These are phyloP conservation scores for Fonsecaea pedrosoi DNA, from an alignment of 2,329 filamentous ascomycete species.

Conservation along the genomic window DNA sequence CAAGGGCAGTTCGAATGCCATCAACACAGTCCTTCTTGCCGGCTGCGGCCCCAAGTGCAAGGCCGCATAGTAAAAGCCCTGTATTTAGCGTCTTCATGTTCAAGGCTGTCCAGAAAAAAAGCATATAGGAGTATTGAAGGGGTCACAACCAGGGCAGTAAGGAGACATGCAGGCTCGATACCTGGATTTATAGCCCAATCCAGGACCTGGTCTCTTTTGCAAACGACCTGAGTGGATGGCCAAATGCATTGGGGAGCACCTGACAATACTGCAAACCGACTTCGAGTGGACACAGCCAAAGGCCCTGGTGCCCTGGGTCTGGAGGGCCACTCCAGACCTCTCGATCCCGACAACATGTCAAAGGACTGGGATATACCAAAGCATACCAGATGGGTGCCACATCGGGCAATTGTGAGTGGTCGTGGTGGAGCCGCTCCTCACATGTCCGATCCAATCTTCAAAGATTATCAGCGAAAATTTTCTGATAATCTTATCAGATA, in stretches of 20 bases:
- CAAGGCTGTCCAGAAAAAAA: not conserved
- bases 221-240: conserved; percentile 1
- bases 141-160: not conserved
- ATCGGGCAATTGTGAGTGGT: not conserved
- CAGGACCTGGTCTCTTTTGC: not conserved
- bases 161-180: not conserved
- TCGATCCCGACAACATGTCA: not conserved
- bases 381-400: not conserved
- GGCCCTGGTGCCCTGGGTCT: too few species aligned
- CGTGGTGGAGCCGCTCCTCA: not conserved
- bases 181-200: conserved; percentile 9
- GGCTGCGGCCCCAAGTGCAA: conserved; percentile 5
- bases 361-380: not conserved
- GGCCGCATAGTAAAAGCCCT: conserved; percentile 13
- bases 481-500: conserved; percentile 23
- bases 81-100: conserved; percentile 18
- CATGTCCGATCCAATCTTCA: not conserved
- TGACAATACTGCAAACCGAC: not conserved
- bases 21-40: conserved; percentile 16
- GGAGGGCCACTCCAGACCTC: not conserved
- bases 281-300: not conserved
- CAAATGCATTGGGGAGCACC: not conserved
- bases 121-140: not conserved
- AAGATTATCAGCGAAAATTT: conserved; percentile 11
- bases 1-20: conserved; percentile 24